These are phyloP conservation scores for Pyrenochaeta sp. DNA, from an alignment of 2,329 filamentous ascomycete genomes.

Conservation along the genomic window DNA sequence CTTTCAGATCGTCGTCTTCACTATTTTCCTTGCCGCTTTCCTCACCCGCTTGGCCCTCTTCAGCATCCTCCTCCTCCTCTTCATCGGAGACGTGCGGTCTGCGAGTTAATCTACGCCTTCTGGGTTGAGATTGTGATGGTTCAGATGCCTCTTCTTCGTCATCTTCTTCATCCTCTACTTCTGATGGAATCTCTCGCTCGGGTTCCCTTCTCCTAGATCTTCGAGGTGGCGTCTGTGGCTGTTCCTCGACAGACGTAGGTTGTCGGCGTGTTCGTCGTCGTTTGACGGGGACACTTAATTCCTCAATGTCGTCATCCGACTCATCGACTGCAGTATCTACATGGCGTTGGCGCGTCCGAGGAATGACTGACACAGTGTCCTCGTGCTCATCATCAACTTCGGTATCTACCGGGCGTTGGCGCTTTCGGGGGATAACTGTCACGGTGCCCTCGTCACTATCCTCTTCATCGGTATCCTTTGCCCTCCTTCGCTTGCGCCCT, in stretches of 20 bases:
- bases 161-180: conserved; percentile 7
- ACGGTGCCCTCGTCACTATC: conserved; percentile 14
- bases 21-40: conserved; percentile 20
- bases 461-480: conserved; percentile 6
- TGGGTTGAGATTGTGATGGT: conserved; percentile 15
- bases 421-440: conserved; percentile 20
- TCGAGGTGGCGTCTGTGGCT: conserved; percentile 13
- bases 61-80: conserved; percentile 15
- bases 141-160: not conserved
- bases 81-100: conserved; percentile 24
- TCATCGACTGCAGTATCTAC: conserved; percentile 3
- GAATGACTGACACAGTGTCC: conserved; percentile 18
- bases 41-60: not conserved
- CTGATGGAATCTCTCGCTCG: conserved; percentile 3
- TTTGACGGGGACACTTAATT: not conserved
- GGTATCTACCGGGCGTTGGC: conserved; percentile 6
- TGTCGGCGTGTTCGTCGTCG: not conserved
- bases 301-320: conserved; percentile 4
- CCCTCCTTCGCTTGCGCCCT: conserved; percentile 27
- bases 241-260: conserved; percentile 7
- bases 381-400: conserved; percentile 10
- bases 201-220: conserved; percentile 12
- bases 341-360: conserved; percentile 17
- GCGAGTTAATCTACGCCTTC: conserved; percentile 34
- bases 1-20: conserved; percentile 53